Conservation (phyloP, 2,329 filamentous ascomycete species). For the Cercospora sesami region DNA sequence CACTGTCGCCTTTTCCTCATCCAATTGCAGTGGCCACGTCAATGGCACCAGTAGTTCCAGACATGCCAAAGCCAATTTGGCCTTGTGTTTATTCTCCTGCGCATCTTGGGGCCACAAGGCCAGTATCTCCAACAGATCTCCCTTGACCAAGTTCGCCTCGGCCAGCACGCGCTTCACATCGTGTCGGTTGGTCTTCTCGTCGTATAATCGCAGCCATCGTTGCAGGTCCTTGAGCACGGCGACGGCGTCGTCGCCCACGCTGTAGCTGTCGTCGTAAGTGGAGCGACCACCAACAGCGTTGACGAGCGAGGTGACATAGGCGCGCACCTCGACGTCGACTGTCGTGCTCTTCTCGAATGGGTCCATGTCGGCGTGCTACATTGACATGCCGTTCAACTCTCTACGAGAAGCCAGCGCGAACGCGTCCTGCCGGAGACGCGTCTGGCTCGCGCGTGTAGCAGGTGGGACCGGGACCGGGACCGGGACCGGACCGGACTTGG, state of each 20-base stretch:
- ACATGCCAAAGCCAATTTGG: constrained; percentile 78
- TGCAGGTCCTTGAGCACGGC: constrained; percentile 91
- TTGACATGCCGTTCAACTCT: not conserved
- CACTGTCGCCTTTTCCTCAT: constrained; percentile 78
- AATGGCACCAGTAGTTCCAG: constrained; percentile 87
- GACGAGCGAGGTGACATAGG: constrained; percentile 89
- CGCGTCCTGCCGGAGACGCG: not conserved
- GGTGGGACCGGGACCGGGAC: not conserved
- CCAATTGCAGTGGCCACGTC: constrained; percentile 87
- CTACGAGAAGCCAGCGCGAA: not conserved
- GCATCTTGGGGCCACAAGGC: constrained; percentile 74
- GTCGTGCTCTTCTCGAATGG: constrained; percentile 31
- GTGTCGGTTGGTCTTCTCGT: constrained; percentile 83
- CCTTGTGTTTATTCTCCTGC: constrained; percentile 71
- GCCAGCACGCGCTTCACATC: constrained; percentile 91
- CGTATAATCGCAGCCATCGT: constrained; percentile 80
- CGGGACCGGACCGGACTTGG: not conserved
- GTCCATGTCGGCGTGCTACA: constrained; percentile 17
- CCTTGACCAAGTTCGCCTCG: constrained; percentile 87
- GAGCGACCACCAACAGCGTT: constrained; percentile 67
- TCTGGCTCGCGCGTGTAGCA: not conserved
- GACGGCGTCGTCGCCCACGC: constrained; percentile 88
- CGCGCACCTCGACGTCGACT: constrained; percentile 88
- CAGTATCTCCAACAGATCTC: constrained; percentile 86
- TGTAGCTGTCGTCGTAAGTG: constrained; percentile 57